Percentiles rank a stretch among this genome's conserved stretches.
These are phyloP conservation scores for Jasminum sambac DNA, from an alignment of 257 asterid genomes.

Conservation along the genomic window DNA sequence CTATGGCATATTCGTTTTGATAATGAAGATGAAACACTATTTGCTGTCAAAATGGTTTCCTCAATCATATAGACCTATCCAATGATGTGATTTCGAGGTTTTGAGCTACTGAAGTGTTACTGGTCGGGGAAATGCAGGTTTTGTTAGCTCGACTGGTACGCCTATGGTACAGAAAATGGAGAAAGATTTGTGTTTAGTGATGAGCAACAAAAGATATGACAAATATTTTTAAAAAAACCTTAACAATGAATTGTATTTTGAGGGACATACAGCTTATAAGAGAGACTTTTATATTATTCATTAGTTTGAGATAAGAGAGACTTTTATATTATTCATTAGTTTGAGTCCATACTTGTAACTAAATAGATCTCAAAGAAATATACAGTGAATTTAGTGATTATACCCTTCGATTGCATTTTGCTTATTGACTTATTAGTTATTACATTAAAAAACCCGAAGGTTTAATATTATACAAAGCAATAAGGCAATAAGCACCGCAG, in stretches of 20 bases:
- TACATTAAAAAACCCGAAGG: too few species aligned
- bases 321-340: conserved; percentile 21
- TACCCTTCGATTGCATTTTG: background rate
- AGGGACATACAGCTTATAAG: conserved; percentile 28
- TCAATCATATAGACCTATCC: conserved; percentile 48
- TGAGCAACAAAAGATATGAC: conserved; percentile 8
- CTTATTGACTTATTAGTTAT: too few species aligned
- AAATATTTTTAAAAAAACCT: background rate
- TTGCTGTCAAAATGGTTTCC: conserved; percentile 81
- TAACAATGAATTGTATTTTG: conserved; percentile 23
- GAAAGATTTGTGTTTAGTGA: background rate
- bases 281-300: conserved; percentile 19
- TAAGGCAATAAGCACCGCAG: too few species aligned
- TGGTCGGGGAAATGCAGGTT: background rate
- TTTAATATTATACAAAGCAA: too few species aligned
- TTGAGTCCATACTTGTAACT: conserved; percentile 36
- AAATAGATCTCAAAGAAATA: conserved; percentile 17
- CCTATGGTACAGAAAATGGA: conserved; percentile 2
- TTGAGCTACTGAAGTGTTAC: conserved; percentile 16
- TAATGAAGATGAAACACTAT: conserved; percentile 70
- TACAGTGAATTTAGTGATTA: background rate
- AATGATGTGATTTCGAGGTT: conserved; percentile 22
- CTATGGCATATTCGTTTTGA: conserved; percentile 64
- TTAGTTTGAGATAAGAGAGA: conserved; percentile 20
- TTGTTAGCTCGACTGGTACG: background rate